Conservation (phyloP, 306 rosid species). For the Rosa multiflora region DNA sequence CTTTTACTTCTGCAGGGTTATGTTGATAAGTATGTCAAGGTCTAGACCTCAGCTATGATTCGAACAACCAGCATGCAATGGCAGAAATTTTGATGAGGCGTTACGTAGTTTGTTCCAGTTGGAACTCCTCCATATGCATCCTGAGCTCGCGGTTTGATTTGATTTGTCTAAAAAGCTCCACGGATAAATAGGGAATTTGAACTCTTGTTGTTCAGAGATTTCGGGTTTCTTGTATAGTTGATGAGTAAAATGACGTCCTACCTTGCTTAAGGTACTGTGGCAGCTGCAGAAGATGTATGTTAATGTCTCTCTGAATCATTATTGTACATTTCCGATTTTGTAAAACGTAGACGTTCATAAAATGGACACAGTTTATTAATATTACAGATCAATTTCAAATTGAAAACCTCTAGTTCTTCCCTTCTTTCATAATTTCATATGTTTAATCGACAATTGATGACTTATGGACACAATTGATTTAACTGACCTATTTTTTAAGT, state of each 20-base stretch:
- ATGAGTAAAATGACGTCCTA: conserved; percentile 25
- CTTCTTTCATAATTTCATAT: background rate
- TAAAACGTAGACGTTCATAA: background rate
- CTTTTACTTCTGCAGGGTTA: conserved; percentile 60
- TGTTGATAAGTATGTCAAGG: conserved; percentile 80
- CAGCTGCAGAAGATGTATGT: conserved; percentile 37
- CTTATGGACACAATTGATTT: too few relatives aligned
- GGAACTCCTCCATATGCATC: background rate
- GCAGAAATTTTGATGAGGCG: conserved; percentile 2
- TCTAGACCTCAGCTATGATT: conserved; percentile 25
- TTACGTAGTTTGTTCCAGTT: background rate
- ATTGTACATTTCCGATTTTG: conserved; percentile 7
- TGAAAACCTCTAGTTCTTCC: too few relatives aligned
- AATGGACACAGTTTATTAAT: background rate
- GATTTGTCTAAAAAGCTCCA: background rate
- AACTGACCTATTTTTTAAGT: too few relatives aligned
- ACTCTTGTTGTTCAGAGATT: background rate
- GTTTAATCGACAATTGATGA: too few relatives aligned
- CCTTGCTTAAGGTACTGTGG: conserved; percentile 29
- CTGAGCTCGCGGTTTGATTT: background rate
- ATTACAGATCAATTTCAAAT: background rate
- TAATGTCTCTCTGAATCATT: conserved; percentile 33
- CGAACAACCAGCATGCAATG: background rate
- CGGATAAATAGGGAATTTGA: background rate
- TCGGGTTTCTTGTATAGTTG: background rate